Evolutionary conservation across 1,284 basidiomycete species (phyloP).

Genomic region (Phellinidium pouzarii): DNA sequence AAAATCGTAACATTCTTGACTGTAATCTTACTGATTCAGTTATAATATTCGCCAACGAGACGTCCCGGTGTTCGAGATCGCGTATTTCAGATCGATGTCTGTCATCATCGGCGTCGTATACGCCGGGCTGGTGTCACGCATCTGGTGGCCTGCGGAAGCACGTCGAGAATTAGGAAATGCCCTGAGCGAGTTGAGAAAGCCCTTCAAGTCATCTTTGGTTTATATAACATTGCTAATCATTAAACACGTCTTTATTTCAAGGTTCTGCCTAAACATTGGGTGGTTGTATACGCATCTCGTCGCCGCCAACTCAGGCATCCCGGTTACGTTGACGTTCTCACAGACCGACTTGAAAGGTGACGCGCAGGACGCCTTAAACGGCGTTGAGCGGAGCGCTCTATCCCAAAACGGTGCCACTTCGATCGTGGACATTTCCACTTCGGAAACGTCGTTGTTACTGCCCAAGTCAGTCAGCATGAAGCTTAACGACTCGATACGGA

Average conservation of each 20-base stretch:
- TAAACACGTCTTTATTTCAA: constrained; percentile 27
- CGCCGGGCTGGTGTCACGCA: constrained; percentile 81
- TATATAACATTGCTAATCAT: too few relatives aligned
- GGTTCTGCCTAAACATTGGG: constrained; percentile 76
- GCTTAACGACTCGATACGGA: constrained; percentile 61
- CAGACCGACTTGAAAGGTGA: constrained; percentile 26
- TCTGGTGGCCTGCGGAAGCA: constrained; percentile 95
- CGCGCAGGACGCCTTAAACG: constrained; percentile 23
- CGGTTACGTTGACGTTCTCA: background rate
- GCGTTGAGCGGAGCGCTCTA: constrained; percentile 13
- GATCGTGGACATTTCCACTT: constrained; percentile 20
- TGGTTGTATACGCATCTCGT: constrained; percentile 82
- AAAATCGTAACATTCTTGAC: background rate
- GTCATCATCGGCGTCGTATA: constrained; percentile 88
- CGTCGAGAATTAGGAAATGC: constrained; percentile 79
- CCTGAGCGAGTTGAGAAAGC: constrained; percentile 72
- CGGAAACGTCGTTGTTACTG: constrained; percentile 34
- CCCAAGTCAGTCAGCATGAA: constrained; percentile 32
- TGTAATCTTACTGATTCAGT: constrained; percentile 32
- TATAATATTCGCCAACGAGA: constrained; percentile 78
- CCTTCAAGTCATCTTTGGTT: background rate
- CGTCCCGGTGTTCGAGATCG: constrained; percentile 66
- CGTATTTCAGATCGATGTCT: constrained; percentile 68
- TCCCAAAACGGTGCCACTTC: background rate
- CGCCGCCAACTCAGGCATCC: constrained; percentile 53